Conservation (phyloP, 163 green algal species). For the Scenedesmus sp. region DNA sequence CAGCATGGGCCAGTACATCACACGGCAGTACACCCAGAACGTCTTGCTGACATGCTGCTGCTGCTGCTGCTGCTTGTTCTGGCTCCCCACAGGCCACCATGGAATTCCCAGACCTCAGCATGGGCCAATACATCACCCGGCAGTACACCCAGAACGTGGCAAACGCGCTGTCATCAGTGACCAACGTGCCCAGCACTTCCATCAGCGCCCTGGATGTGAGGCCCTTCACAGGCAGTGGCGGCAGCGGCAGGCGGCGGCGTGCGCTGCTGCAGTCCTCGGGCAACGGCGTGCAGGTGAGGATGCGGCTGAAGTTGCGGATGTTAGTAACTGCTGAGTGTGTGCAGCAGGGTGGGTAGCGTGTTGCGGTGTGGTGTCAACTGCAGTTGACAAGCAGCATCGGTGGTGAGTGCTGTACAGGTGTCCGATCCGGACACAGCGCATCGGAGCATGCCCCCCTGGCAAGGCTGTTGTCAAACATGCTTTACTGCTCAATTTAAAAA, state of each 20-base stretch:
- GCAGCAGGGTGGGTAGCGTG: too few species aligned
- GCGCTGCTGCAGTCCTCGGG: constrained; percentile 25
- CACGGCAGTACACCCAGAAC: constrained; percentile 50
- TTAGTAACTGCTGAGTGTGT: too few species aligned
- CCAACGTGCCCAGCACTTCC: constrained; percentile 28
- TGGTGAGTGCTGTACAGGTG: too few species aligned
- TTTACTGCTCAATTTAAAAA: too few species aligned
- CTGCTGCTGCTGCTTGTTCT: background rate
- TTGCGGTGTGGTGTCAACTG: too few species aligned
- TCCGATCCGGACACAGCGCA: too few species aligned
- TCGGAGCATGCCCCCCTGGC: too few species aligned
- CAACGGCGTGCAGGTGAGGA: constrained; percentile 35
- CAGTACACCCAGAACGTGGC: constrained; percentile 54
- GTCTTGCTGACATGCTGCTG: background rate
- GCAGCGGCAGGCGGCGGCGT: background rate
- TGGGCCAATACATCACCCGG: constrained; percentile 46
- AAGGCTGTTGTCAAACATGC: too few species aligned
- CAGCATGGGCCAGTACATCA: constrained; percentile 45
- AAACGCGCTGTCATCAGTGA: constrained; percentile 48
- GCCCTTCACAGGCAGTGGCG: background rate
- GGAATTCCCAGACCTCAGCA: constrained; percentile 34
- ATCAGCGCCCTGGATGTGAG: constrained; percentile 41
- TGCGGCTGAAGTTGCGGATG: background rate
- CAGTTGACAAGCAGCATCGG: too few species aligned
- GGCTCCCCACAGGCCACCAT: constrained; percentile 32